These are phyloP conservation scores for Medicago ruthenica DNA, from an alignment of 306 rosid genomes.

Conservation along the genomic window DNA sequence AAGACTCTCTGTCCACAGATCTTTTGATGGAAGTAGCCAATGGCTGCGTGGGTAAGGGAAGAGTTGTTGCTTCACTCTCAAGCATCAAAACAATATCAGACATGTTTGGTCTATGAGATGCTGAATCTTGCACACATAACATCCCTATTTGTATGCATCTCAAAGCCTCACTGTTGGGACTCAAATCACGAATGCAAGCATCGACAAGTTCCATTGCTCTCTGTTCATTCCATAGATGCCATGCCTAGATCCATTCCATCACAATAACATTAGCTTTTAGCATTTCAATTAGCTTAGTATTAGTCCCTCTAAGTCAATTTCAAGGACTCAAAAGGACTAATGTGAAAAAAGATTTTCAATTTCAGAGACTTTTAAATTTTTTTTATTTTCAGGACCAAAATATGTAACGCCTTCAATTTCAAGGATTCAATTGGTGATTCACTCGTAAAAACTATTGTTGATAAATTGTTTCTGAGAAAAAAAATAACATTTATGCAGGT, in stretches of 20 bases:
- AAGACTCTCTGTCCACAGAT: conserved; percentile 52
- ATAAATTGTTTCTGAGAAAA: background rate
- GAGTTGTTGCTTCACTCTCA: conserved; percentile 73
- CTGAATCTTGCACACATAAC: conserved; percentile 89
- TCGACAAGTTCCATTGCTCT: conserved; percentile 70
- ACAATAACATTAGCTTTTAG: conserved; percentile 14
- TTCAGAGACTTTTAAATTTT: too few relatives aligned
- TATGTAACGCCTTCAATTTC: background rate
- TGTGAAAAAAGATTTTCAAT: background rate
- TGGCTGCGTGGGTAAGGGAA: conserved; percentile 72
- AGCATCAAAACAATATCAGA: conserved; percentile 75
- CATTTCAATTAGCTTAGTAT: conserved; percentile 4
- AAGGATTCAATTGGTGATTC: background rate
- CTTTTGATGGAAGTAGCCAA: conserved; percentile 64
- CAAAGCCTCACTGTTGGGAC: conserved; percentile 52
- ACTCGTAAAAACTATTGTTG: background rate
- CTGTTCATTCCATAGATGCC: conserved; percentile 79
- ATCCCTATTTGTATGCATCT: conserved; percentile 84
- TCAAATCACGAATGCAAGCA: conserved; percentile 56
- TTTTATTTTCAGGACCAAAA: too few relatives aligned
- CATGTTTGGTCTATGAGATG: conserved; percentile 77
- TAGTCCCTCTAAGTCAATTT: background rate
- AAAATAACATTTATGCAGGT: background rate
- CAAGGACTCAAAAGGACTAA: background rate
- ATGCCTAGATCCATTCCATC: conserved; percentile 66